Evolutionary conservation across 176 grass and related monocot genomes (phyloP), one percentile per base, ranked within the genome.

Genomic region (Aegilops sharonensis): DNA sequence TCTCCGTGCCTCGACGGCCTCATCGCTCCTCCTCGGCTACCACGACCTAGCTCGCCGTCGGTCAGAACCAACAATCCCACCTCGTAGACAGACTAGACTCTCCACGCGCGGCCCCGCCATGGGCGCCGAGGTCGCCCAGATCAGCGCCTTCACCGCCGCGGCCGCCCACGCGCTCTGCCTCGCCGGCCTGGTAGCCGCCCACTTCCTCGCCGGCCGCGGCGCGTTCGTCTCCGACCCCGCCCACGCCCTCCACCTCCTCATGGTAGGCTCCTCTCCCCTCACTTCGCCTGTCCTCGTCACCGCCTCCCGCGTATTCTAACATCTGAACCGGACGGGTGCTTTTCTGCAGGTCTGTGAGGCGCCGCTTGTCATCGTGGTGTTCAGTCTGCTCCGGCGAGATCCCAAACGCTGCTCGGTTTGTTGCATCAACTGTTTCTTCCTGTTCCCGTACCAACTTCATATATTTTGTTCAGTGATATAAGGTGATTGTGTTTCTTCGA

Each of bases 361-460:
- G 15, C 92, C 94, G 3, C 21, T 97, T 60, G 89, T 93, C 37
- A 90, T 99, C 31, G 87, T 68, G 9, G 78, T 91, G 27, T 99
- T 94, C 86, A 96, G 97, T 57, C 81, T 67, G 32, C 81, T 97
- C 61, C 92, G 94, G 14, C 80, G 90, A 71, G 94, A 97, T 20
- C 13, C 50, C 20, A 62, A 79, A 15, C 29, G 13, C 78, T 94
- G 85, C 85, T 93, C 90, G 45, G 97, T 99, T 77, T 40, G 73
- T 29, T 68, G 50, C 72, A 77, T 32, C 5, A 24, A 56, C 43
- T 75, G 40, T n/a, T 21, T 32, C 59, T 66, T 61, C 60, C 14
- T 91, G 54, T 80, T 27, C 27, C 0, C 50, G 23, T 71, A 1
- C 64, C 25, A n/a, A 7, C 2, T 9, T 73, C 7, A 31, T 61